Evolutionary conservation across 192 early-diverging fungal species (phyloP), one percentile per base, ranked within the genome.

Genomic region (Backusella psychrophila): DNA sequence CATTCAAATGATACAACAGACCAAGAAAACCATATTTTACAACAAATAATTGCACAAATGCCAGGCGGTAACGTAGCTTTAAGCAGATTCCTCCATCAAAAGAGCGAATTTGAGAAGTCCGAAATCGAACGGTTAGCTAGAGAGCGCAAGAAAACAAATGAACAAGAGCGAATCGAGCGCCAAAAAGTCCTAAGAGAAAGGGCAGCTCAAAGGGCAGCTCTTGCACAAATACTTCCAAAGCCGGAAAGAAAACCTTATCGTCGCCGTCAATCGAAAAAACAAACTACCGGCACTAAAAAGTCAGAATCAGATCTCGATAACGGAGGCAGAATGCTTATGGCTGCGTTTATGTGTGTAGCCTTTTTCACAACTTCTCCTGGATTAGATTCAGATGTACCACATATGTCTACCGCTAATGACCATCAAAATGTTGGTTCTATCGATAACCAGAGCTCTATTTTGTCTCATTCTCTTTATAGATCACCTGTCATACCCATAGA

Each of bases 1-100:
- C 81, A 83, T 35, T 74, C 69, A 21, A 84, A 83, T 66, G 67
- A 80, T 29, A 71, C 82, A n/a, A 49, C 83, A 5, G 84, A 86
- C 41, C 65, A 69, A 6, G 90, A 91, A 76, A 90, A 90, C 68
- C 74, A 72, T 4, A 73, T 80, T 19, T 75, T 90, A 23, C 77
- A 81, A 65, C 81, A 82, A 42, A 78, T 90, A 6, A 75, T 88
- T 38, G 72, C 78, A 15, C 80, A 83, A 5, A 77, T 90, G 19
- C 85, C 87, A 1, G 87, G 89, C 39, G 89, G 87, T 29, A 53
- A 80, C 21, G 82, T 86, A 36, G 73, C 84, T 9, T 79, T 81
- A 6, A 56, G 46, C 33, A 73, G 74, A 19, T 77, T 74, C 39
- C 41, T 74, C 6, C 11, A 53, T 1, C 80, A 81, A 14, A 74